Percentiles rank a stretch among this genome's conserved stretches.
These are phyloP conservation scores for Trichoderma guizhouense DNA, from an alignment of 2,329 filamentous ascomycete species.

Conservation along the genomic window DNA sequence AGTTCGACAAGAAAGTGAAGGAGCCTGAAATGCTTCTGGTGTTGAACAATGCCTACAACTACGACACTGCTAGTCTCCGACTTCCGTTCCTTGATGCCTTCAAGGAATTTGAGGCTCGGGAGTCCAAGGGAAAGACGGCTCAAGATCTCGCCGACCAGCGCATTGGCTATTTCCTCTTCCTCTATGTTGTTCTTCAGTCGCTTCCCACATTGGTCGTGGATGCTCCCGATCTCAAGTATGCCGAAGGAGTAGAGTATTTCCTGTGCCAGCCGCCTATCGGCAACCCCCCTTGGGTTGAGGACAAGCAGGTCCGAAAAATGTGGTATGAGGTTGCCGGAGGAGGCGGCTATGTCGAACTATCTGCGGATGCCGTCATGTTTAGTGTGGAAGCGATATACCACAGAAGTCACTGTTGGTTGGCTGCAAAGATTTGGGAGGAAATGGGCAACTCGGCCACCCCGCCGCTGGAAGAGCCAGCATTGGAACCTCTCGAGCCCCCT, in stretches of 20 bases:
- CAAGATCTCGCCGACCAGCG: conserved; percentile 69
- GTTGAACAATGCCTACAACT: conserved; percentile 78
- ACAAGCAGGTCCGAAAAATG: conserved; percentile 59
- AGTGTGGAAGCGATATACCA: conserved; percentile 60
- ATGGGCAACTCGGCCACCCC: conserved; percentile 29
- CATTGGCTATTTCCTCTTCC: conserved; percentile 76
- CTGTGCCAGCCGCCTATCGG: conserved; percentile 72
- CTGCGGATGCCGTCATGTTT: conserved; percentile 58
- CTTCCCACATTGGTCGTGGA: conserved; percentile 76
- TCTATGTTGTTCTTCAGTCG: conserved; percentile 74
- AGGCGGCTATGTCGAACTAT: conserved; percentile 55
- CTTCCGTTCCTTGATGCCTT: conserved; percentile 67
- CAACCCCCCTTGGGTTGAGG: conserved; percentile 70
- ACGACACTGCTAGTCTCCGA: conserved; percentile 58
- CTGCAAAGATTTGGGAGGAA: conserved; percentile 49
- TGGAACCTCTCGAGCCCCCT: conserved; percentile 40
- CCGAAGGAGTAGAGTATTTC: conserved; percentile 76
- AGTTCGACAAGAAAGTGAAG: conserved; percentile 69
- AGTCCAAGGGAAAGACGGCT: conserved; percentile 60
- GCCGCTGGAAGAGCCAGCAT: conserved; percentile 31
- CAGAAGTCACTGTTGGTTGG: conserved; percentile 55
- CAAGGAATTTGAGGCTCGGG: conserved; percentile 66
- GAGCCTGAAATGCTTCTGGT: conserved; percentile 74
- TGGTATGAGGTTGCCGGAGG: conserved; percentile 74
- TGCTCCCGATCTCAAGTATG: conserved; percentile 65